Evolutionary conservation across 2,329 filamentous ascomycete genomes (phyloP).

Genomic region (Lasiodiplodia theobromae): DNA sequence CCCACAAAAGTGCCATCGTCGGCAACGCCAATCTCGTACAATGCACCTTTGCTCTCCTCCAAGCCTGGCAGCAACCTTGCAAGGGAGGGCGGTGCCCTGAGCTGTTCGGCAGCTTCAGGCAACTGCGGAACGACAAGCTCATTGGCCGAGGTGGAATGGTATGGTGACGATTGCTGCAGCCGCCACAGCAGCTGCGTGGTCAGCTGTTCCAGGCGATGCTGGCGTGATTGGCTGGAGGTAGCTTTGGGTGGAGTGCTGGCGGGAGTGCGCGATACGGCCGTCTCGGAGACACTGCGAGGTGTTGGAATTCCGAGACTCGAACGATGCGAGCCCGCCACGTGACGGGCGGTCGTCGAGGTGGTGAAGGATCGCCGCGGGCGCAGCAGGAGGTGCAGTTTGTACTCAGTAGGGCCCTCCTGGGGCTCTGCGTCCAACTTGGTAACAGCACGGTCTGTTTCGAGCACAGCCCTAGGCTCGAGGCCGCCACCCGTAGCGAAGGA

Average conservation of each 20-base stretch:
- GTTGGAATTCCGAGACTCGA: slow-evolving; percentile 46
- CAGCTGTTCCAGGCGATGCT: slow-evolving; percentile 85
- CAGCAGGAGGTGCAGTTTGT: slow-evolving; percentile 90
- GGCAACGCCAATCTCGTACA: slow-evolving; percentile 96
- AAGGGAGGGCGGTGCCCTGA: slow-evolving; percentile 63
- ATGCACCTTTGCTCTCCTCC: slow-evolving; percentile 88
- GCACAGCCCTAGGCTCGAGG: slow-evolving; percentile 26
- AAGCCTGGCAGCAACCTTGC: slow-evolving; percentile 72
- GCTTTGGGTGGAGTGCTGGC: slow-evolving; percentile 50
- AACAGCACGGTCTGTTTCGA: slow-evolving; percentile 53
- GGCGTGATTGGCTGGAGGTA: slow-evolving; percentile 72
- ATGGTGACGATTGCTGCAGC: slow-evolving; percentile 90
- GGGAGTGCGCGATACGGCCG: slow-evolving; percentile 42
- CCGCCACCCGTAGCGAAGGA: slow-evolving; percentile 22
- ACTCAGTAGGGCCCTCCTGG: slow-evolving; percentile 93
- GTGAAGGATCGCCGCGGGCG: slow-evolving; percentile 78
- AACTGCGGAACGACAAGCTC: slow-evolving; percentile 78
- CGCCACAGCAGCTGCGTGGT: slow-evolving; percentile 96
- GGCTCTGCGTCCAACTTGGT: slow-evolving; percentile 87
- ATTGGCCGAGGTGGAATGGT: slow-evolving; percentile 80
- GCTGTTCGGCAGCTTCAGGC: slow-evolving; percentile 69
- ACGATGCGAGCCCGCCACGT: slow-evolving; percentile 61
- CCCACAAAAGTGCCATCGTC: slow-evolving; percentile 93
- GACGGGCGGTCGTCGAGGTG: slow-evolving; percentile 70
- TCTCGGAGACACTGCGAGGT: slow-evolving; percentile 43